Base-by-base conservation (phyloP, 2,329 filamentous ascomycete species). In the Berkeleyomyces rouxiae region DNA sequence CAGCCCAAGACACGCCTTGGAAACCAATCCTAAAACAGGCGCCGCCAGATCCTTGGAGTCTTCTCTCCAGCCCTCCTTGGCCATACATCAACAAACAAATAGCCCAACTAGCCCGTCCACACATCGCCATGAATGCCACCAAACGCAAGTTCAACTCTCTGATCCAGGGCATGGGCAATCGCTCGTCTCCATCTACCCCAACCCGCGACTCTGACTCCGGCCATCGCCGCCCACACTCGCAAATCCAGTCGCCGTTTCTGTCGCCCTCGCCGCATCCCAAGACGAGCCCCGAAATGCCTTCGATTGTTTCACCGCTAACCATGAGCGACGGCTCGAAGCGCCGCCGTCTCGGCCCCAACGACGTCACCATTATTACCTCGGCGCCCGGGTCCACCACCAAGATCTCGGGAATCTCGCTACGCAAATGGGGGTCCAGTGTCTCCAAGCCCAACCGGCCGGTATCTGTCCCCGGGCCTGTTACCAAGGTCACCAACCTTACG, bases 61-160 rank as follows among this genome's bases (percentile, higher is more conserved):
- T 59, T 51, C 36, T 40, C 5, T 47, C 39, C 36, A n/a, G 33
- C 40, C 33, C 44, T 47, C n/a, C 36, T 46, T n/a, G 43, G 11
- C 43, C 43, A n/a, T 2, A 23, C 11, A 16, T 16, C 51, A 55
- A 7, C 42, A 37, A 33, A 23, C 43, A 55, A 51, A 44, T 11
- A 46, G n/a, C 58, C 44, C 53, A 33, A 39, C 49, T 44, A 10
- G 51, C 51, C 42, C 62, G 11, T 57, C 33, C 44, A 11, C 61
- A 49, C 36, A 58, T 40, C 61, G 75, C 65, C 66, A 87, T 90
- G 77, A 87, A 87, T 70, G 82, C 85, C 33, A 88, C 85, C n/a
- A 92, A 91, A 75, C 81, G 88, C 68, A 91, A 91, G 73, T 90
- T 91, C 76, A 87, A 90, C 73, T 80, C 81, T 68, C 78, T 90